Base-by-base conservation (phyloP, 2,329 filamentous ascomycete species). In the Colletotrichum spaethianum region DNA sequence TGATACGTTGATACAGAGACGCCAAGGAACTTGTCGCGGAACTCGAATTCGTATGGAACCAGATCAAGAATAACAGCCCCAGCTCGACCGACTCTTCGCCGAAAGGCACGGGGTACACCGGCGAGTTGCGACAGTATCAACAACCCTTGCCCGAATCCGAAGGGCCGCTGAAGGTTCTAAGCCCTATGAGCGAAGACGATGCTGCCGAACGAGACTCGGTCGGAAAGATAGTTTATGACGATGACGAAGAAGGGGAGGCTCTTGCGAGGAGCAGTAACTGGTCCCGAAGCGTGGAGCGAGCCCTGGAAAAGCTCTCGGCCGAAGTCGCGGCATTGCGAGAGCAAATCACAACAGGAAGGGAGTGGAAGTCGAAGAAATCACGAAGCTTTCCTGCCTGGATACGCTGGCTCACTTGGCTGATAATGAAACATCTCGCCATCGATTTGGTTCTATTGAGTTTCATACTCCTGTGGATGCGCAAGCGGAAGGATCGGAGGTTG, bases 31-130 rank as follows among this genome's bases (percentile, higher is more conserved):
- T 99, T 48, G 95, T 98, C 46, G 88, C 92, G 12, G 96, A 99
- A 82, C 90, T 99, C n/a, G 96, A 99, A 83, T 99, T 98, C 78
- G 96, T 99, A 48, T 99, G 96, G 96, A 95, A 98, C 77, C 96
- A 98, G 81, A 96, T 99, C 77, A 97, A 96, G 82, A 93, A 93
- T 76, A 98, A 96, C 77, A 90, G 90, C 14, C 90, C 92, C 4
- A 90, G 89, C 23, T 91, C 92, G 46, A 84, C 91, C 48, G 80
- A 88, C 50, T 87, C 88, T 14, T 90, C 87, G 1, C 87, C 88
- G n/a, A 86, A 87, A 74, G 83, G 83, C 33, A 82, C 80, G 66
- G 81, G 79, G n/a, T 61, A 66, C 36, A 67, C 56, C 80, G 74
- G 78, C 74, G 75, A 77, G 79, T 82, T 80, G 72, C 84, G 82